Evolutionary conservation across 2,329 filamentous ascomycete species (phyloP).

Genomic region (Aspergillus sp.): DNA sequence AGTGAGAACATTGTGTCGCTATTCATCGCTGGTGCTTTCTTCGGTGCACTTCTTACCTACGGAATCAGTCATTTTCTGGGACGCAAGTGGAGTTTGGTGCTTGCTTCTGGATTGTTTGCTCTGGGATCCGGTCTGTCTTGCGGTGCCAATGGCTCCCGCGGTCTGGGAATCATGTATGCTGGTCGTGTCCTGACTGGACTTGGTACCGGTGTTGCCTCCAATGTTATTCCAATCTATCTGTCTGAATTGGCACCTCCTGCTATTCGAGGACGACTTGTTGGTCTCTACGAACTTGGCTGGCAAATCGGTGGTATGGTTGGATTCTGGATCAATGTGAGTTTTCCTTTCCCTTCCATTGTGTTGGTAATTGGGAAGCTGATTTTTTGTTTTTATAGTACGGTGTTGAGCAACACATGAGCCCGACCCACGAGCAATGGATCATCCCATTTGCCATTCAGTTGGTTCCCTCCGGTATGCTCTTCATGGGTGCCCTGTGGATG

Average conservation of each 20-base stretch:
- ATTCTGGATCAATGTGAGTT: conserved; percentile 40
- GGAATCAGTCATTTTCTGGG: conserved; percentile 60
- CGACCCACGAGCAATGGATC: conserved; percentile 35
- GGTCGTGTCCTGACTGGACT: conserved; percentile 51
- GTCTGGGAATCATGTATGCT: conserved; percentile 54
- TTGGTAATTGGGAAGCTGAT: conserved; percentile 3
- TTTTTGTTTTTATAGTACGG: conserved; percentile 42
- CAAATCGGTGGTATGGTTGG: conserved; percentile 43
- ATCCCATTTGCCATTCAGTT: conserved; percentile 40
- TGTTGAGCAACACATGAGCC: conserved; percentile 36
- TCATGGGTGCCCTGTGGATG: conserved; percentile 57
- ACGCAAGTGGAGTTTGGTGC: conserved; percentile 56
- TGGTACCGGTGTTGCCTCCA: conserved; percentile 50
- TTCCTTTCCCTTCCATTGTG: background rate
- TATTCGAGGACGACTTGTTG: conserved; percentile 51
- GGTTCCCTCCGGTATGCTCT: conserved; percentile 37
- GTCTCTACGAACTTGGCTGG: conserved; percentile 50
- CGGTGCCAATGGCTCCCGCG: conserved; percentile 53
- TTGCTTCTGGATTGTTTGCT: conserved; percentile 61
- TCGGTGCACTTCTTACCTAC: conserved; percentile 64
- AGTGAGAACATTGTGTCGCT: conserved; percentile 73
- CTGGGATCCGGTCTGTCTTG: conserved; percentile 66
- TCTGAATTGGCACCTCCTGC: conserved; percentile 51
- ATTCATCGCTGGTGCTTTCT: conserved; percentile 78
- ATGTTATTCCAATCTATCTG: conserved; percentile 55